Base-by-base conservation (phyloP, 148 eudicot genomes). In the Pharnaceum exiguum region DNA sequence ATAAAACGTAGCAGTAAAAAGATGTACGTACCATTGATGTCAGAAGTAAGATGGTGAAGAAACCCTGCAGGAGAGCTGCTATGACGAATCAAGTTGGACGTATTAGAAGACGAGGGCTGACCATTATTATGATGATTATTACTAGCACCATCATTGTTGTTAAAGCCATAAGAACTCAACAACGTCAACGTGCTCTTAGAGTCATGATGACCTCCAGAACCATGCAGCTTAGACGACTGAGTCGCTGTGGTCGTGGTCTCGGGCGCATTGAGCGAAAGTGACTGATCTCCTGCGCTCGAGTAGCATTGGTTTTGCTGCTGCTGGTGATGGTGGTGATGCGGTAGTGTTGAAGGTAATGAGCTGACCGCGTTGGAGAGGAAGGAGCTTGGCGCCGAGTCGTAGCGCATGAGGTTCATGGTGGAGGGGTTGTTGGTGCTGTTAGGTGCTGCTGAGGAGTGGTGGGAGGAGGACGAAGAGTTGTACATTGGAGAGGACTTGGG, bases 11-110 rank as follows among this genome's bases (percentile, higher is more conserved):
- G 30, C 31, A 22, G 46, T 10, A 45, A 42, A 17, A 15, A 5
- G 12, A 29, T 10, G 5, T 17, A 37, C 61, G 28, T 56, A 74
- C 79, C 79, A n/a, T n/a, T n/a, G 26, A 71, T 70, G 25, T 64
- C 69, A 31, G 51, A 25, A 16, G 48, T 26, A 22, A 71, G 67
- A 4, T 62, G 72, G 36, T 64, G 67, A 13, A 79, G 63, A 29
- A 75, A 71, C 1, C 72, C 77, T 32, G 83, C 79, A 0, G 83
- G 83, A 3, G 73, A 71, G 63, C 83, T 79, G 48, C 83, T 75
- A 32, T 75, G 79, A 5, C 83, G 67, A 33, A 55, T 45, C 75
- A 79, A 39, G 5, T 59, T 16, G 2, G 77, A 31, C 7, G 57
- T 28, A 5, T 69, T 33, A 16, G 65, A 25, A 2, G 60, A 11